These are phyloP conservation scores for Diplocarpon rosae DNA, from an alignment of 2,329 filamentous ascomycete species.

Conservation along the genomic window DNA sequence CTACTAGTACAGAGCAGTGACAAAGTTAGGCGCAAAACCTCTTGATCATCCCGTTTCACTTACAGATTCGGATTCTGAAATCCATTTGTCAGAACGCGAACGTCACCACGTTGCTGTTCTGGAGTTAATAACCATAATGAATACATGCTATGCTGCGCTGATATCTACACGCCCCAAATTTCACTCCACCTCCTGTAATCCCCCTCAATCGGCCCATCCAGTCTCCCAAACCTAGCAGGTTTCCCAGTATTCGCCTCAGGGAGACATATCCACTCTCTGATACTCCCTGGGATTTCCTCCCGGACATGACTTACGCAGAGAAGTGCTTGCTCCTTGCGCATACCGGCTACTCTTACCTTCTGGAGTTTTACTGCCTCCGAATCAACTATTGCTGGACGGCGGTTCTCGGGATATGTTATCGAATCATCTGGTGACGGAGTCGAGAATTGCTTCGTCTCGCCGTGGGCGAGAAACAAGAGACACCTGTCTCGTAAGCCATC, in stretches of 20 bases:
- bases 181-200: conserved; percentile 49
- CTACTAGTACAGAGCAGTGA: too few species aligned
- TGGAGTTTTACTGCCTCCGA: conserved; percentile 36
- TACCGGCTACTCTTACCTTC: conserved; percentile 43
- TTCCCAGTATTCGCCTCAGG: conserved; percentile 59
- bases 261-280: conserved; percentile 77
- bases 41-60: too few species aligned
- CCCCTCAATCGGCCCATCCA: conserved; percentile 49
- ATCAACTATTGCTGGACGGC: conserved; percentile 29
- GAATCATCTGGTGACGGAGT: conserved; percentile 4
- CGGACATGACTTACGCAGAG: conserved; percentile 87
- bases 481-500: conserved; percentile 76
- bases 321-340: conserved; percentile 64
- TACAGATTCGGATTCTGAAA: too few species aligned
- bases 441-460: conserved; percentile 38
- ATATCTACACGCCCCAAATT: conserved; percentile 43
- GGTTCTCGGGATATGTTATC: background rate
- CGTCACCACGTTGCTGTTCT: too few species aligned
- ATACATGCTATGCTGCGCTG: too few species aligned
- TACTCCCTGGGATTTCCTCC: conserved; percentile 77
- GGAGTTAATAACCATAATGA: too few species aligned
- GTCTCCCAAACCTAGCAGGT: conserved; percentile 51
- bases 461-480: conserved; percentile 62
- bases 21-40: too few species aligned
- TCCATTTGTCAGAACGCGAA: too few species aligned